phyloP scores from a whole-genome alignment of 2,329 filamentous ascomycete genomes.

The Microdochium bolleyi region DNA sequence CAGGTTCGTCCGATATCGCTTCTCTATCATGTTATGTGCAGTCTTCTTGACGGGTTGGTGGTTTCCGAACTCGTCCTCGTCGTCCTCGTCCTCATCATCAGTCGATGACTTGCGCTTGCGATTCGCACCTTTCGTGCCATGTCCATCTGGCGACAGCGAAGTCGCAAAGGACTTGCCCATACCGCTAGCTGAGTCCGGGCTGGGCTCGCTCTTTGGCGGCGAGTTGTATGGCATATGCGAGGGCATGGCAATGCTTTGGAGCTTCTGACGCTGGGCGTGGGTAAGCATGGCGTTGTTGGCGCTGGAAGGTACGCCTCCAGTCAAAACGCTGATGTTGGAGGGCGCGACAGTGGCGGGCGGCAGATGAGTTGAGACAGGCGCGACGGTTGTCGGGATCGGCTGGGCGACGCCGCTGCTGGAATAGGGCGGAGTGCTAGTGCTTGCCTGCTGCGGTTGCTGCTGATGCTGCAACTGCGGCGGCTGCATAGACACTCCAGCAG shows the following conservation, averaged over 20 bases:
- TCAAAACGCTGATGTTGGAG: slow-evolving; percentile 11
- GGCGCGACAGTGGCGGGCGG: slow-evolving; percentile 9
- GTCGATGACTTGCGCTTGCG: slow-evolving; percentile 63
- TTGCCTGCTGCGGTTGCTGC: slow-evolving; percentile 5
- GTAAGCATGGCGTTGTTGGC: slow-evolving; percentile 36
- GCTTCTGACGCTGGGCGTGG: slow-evolving; percentile 50
- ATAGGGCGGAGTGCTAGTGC: neutral
- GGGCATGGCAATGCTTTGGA: slow-evolving; percentile 58
- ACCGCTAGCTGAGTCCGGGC: slow-evolving; percentile 48
- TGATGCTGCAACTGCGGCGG: slow-evolving; percentile 17
- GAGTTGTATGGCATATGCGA: slow-evolving; percentile 52
- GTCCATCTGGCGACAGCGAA: slow-evolving; percentile 52
- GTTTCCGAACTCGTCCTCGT: slow-evolving; percentile 53
- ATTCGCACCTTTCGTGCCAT: slow-evolving; percentile 19
- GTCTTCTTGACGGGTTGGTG: slow-evolving; percentile 71
- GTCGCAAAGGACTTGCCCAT: slow-evolving; percentile 32
- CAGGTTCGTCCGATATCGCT: slow-evolving; percentile 89
- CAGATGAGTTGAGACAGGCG: slow-evolving; percentile 11
- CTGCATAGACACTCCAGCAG: neutral
- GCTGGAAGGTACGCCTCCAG: slow-evolving; percentile 16
- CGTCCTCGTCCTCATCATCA: slow-evolving; percentile 44
- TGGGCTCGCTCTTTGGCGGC: slow-evolving; percentile 44
- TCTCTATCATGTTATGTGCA: slow-evolving; percentile 97
- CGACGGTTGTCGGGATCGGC: slow-evolving; percentile 10
- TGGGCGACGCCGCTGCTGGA: neutral